Evolutionary conservation across 1,284 basidiomycete genomes (phyloP).

Genomic region (Volvariella surrecta): DNA sequence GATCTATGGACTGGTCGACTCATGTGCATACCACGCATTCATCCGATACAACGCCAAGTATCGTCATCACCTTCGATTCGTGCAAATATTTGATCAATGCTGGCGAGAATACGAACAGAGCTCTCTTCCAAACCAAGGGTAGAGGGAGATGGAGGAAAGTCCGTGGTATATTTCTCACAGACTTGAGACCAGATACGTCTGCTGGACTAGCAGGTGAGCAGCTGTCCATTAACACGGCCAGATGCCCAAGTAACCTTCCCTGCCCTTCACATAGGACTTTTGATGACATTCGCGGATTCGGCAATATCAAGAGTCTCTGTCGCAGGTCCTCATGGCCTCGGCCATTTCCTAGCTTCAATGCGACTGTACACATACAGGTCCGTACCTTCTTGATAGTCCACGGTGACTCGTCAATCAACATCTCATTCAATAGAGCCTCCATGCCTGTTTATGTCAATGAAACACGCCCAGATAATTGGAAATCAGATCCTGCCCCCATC

Average conservation of each 20-base stretch:
- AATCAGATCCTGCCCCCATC: conserved; percentile 20
- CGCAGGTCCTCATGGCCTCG: conserved; percentile 65
- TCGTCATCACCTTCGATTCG: conserved; percentile 69
- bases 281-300: conserved; percentile 81
- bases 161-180: conserved; percentile 68
- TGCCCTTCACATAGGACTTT: conserved; percentile 41
- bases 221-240: background rate
- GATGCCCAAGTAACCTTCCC: conserved; percentile 2
- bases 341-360: conserved; percentile 68
- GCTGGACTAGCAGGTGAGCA: conserved; percentile 65
- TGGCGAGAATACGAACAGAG: conserved; percentile 72
- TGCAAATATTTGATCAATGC: conserved; percentile 84
- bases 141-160: conserved; percentile 55
- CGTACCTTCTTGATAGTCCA: conserved; percentile 11
- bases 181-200: conserved; percentile 48
- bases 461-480: conserved; percentile 22
- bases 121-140: conserved; percentile 59
- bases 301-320: conserved; percentile 50
- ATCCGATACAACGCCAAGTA: conserved; percentile 72
- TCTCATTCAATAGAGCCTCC: conserved; percentile 29
- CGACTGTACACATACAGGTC: conserved; percentile 57
- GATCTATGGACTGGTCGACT: conserved; percentile 49
- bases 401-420: conserved; percentile 4
- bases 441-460: conserved; percentile 42
- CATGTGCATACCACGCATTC: conserved; percentile 47